Evolutionary conservation across 768 basidiomycete species (phyloP).

Genomic region (Russula griseocarnosa): DNA sequence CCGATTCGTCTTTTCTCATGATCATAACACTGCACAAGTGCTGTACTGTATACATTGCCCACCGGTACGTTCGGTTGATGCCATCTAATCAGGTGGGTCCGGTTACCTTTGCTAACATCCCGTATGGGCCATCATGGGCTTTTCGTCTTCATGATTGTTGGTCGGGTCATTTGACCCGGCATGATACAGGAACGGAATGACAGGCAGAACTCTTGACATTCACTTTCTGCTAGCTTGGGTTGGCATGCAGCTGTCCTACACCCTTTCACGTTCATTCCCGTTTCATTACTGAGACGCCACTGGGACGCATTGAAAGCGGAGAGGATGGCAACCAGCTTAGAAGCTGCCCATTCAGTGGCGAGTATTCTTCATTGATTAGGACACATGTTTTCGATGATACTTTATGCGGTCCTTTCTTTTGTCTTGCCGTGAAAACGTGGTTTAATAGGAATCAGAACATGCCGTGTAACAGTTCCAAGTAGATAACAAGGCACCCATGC

Average conservation of each 20-base stretch:
- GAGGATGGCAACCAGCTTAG: constrained; percentile 9
- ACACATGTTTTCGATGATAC: background rate
- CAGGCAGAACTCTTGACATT: background rate
- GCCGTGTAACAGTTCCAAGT: background rate
- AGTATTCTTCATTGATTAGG: constrained; percentile 6
- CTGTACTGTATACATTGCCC: no score
- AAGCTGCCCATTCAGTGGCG: background rate
- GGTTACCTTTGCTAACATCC: background rate
- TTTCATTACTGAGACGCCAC: constrained; percentile 12
- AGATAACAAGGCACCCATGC: constrained; percentile 4
- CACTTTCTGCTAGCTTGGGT: constrained; percentile 4
- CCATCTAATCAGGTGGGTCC: background rate
- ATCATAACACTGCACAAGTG: background rate
- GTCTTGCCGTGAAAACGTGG: constrained; percentile 14
- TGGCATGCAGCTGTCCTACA: constrained; percentile 5
- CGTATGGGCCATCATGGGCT: background rate
- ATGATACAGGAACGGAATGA: background rate
- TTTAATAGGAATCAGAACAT: constrained; percentile 6
- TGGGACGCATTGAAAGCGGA: constrained; percentile 1
- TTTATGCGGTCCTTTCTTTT: constrained; percentile 3
- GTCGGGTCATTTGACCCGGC: background rate
- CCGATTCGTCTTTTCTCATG: background rate
- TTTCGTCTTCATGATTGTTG: background rate
- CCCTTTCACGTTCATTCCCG: constrained; percentile 14
- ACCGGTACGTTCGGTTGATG: background rate